Conservation (phyloP, 345 rosid genomes). For the Psidium friedrichsthalianum region DNA sequence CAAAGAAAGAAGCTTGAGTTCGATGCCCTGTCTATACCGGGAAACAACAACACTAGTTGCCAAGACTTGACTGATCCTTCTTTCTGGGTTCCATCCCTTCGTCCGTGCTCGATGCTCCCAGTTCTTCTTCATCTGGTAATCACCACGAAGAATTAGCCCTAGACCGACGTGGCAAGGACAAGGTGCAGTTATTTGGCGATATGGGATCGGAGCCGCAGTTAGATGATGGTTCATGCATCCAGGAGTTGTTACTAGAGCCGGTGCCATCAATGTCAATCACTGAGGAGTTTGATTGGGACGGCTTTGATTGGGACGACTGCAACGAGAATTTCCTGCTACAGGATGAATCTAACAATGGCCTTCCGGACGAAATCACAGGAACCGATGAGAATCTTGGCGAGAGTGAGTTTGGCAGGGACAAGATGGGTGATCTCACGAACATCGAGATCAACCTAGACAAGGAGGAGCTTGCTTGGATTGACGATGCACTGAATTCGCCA, state of each 20-base stretch:
- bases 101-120: background rate
- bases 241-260: background rate
- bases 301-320: background rate
- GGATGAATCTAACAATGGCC: background rate
- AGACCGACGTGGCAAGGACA: background rate
- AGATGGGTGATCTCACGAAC: background rate
- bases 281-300: background rate
- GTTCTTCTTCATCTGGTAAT: background rate
- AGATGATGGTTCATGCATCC: background rate
- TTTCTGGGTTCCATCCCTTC: background rate
- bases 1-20: background rate
- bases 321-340: background rate
- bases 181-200: background rate
- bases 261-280: background rate
- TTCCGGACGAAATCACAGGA: background rate
- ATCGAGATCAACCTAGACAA: background rate
- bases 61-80: background rate
- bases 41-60: background rate
- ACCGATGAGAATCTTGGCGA: background rate
- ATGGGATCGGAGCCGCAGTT: background rate
- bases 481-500: background rate
- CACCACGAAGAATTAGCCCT: background rate
- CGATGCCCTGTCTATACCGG: background rate
- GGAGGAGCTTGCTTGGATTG: slow-evolving; percentile 1
- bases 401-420: background rate